Evolutionary conservation across 441 rosid genomes (phyloP).

Genomic region (Euphorbia schlechtendalii): DNA sequence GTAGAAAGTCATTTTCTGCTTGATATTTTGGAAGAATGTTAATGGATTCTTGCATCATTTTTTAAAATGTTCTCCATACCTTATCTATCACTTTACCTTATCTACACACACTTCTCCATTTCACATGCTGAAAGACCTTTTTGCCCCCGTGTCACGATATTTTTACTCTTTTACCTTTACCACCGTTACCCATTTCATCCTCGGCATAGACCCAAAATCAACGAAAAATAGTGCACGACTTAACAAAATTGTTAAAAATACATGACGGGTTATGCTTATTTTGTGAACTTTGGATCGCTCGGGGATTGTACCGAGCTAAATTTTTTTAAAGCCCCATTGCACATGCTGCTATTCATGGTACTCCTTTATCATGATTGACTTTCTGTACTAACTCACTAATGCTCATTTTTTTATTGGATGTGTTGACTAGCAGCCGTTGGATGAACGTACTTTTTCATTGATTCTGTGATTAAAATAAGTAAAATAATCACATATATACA

Average conservation of each 20-base stretch:
- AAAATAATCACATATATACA: background rate
- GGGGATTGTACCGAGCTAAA: no score
- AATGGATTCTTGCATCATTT: conserved; percentile 6
- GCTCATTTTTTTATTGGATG: background rate
- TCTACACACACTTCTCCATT: conserved; percentile 21
- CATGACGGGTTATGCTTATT: no score
- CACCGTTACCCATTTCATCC: no score
- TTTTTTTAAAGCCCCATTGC: no score
- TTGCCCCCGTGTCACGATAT: no score
- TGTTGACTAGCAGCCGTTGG: background rate
- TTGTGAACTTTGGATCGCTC: no score
- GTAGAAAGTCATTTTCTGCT: conserved; percentile 29
- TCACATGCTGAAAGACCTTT: conserved; percentile 7
- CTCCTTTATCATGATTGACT: conserved; percentile 26
- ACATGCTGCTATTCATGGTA: conserved; percentile 16
- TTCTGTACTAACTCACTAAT: background rate
- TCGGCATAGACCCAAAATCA: no score
- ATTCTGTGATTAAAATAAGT: no score
- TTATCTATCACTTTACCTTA: conserved; percentile 25
- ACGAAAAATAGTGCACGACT: no score
- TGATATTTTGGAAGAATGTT: conserved; percentile 21
- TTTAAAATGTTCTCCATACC: conserved; percentile 17
- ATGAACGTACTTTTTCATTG: background rate
- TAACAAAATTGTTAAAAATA: no score
- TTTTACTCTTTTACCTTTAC: no score